Percentiles rank a stretch among this genome's conserved stretches.
These are phyloP conservation scores for Pichia sp. DNA, from an alignment of 1,139 yeast genomes.

Conservation along the genomic window DNA sequence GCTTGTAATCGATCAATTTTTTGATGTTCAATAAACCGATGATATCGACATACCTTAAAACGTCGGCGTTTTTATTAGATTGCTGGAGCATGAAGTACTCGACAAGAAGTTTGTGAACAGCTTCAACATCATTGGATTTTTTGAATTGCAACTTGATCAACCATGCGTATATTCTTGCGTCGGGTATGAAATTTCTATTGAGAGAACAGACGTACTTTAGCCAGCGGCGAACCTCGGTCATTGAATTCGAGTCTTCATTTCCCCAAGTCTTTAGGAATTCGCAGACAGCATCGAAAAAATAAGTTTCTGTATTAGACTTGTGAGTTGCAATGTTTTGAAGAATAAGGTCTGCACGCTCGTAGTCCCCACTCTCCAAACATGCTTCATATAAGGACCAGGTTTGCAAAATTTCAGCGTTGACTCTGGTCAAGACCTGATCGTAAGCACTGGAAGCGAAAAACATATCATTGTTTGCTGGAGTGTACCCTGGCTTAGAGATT, in stretches of 20 bases:
- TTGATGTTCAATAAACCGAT: constrained; percentile 63
- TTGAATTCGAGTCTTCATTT: constrained; percentile 31
- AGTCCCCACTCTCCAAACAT: constrained; percentile 64
- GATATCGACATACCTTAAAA: constrained; percentile 65
- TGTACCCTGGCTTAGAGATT: constrained; percentile 6
- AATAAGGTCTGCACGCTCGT: constrained; percentile 67
- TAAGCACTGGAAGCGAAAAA: constrained; percentile 23
- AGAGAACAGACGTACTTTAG: constrained; percentile 21
- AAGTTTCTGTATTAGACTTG: constrained; percentile 36
- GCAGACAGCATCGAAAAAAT: constrained; percentile 44
- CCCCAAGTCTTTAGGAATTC: constrained; percentile 46
- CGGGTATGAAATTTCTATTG: constrained; percentile 22
- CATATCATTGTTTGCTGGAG: constrained; percentile 16
- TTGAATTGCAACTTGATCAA: constrained; percentile 26
- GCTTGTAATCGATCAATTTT: constrained; percentile 35
- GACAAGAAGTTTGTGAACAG: constrained; percentile 21
- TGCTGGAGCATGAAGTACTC: constrained; percentile 19
- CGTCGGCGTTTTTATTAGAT: constrained; percentile 31
- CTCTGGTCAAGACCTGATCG: constrained; percentile 28
- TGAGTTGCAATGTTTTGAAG: constrained; percentile 38
- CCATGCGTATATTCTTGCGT: constrained; percentile 32
- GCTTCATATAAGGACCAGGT: constrained; percentile 80
- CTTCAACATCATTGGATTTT: constrained; percentile 21
- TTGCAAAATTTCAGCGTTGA: constrained; percentile 48
- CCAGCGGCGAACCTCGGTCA: constrained; percentile 28